Evolutionary conservation across 192 early-diverging fungal species (phyloP), one percentile per base, ranked within the genome.

Genomic region (Coemansia sp.): DNA sequence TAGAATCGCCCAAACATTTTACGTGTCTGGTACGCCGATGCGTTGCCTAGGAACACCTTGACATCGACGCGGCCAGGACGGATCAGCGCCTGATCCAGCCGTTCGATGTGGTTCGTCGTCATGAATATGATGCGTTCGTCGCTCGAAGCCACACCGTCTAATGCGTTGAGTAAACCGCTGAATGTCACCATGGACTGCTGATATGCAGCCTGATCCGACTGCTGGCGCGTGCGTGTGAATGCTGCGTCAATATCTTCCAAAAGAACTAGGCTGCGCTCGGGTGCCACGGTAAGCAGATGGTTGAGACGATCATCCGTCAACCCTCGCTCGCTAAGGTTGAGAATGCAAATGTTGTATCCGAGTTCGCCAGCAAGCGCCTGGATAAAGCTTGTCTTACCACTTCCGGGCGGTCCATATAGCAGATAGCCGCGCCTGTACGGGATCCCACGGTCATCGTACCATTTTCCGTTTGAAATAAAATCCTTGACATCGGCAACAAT

Each of bases 311-410:
- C 90, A 67, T 96, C 93, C 0, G 91, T 94, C 67, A 96, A 61
- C 0, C 90, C 92, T 45, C 89, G 87, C 64, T 92, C 89, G 59
- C 85, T 86, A 49, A 96, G 67, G 73, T 94, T 96, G 40, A 94
- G 77, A 48, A 95, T 89, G 70, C 92, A 95, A 28, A 96, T 92
- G 63, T 94, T 92, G 77, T 92, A 93, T 60, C 90, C 87, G n/a
- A 94, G 76, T 46, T 92, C 85, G 46, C 91, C 91, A 35, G 94
- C 94, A 33, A 96, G 72, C 20, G 94, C 94, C 72, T 93, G 91
- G 64, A 95, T 94, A 70, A 93, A 94, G 71, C 89, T 92, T n/a
- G 91, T 92, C 72, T 96, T 96, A 28, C 94, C 94, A 35, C 88
- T 91, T 30, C 94, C 94, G 0, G 94, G 94, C 29, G 91, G 91